Percentiles rank a stretch among this genome's conserved stretches.
These are phyloP conservation scores for Aspergillus novofumigatus DNA, from an alignment of 2,329 filamentous ascomycete genomes.

Conservation along the genomic window DNA sequence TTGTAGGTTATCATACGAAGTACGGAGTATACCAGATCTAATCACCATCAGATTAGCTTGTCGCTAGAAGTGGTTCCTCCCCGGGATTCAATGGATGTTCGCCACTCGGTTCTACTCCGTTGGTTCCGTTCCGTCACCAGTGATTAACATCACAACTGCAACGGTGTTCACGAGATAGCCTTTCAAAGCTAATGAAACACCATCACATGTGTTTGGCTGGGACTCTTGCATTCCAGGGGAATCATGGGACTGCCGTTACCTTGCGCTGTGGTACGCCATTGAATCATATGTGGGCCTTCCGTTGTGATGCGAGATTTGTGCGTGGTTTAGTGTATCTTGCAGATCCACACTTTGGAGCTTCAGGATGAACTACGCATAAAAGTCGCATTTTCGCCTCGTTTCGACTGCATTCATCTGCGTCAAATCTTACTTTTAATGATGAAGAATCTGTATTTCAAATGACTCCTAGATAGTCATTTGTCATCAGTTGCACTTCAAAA, in stretches of 20 bases:
- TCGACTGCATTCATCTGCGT: conserved; percentile 5
- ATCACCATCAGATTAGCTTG: neutral
- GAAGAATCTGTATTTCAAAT: neutral
- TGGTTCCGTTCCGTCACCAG: neutral
- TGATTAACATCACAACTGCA: neutral
- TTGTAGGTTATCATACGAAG: too few species aligned
- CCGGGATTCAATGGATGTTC: neutral
- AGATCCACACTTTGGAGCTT: neutral
- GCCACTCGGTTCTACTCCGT: neutral
- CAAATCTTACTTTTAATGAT: neutral
- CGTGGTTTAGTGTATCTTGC: conserved; percentile 21
- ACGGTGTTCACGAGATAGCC: neutral
- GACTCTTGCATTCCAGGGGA: neutral
- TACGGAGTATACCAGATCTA: neutral
- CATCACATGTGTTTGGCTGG: neutral
- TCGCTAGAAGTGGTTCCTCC: neutral
- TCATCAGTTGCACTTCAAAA: neutral
- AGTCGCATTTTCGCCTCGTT: conserved; percentile 21
- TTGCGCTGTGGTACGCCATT: neutral
- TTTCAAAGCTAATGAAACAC: neutral
- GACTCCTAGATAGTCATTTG: neutral
- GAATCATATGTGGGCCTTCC: neutral
- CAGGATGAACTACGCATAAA: conserved; percentile 25
- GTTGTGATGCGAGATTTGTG: conserved; percentile 32
- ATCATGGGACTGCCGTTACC: neutral